Evolutionary conservation across 345 rosid species (phyloP), one percentile per base, ranked within the genome.

Genomic region (Boechera retrofracta): DNA sequence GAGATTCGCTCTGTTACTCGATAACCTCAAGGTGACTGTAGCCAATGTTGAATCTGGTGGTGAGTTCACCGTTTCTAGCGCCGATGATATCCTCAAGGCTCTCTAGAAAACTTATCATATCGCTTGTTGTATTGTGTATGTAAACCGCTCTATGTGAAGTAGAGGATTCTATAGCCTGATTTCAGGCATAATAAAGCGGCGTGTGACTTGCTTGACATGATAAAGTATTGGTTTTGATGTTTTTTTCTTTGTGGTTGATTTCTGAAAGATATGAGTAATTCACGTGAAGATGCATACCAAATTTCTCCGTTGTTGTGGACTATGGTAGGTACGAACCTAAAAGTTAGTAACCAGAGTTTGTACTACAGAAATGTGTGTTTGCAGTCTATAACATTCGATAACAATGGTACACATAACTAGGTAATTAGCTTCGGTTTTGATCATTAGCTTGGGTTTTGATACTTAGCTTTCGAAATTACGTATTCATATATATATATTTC

Each of bases 11-110:
- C 87, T 95, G 41, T 75, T 92, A 78, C 81, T 92, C 0, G 99
- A 92, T 55, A 86, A 95, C 86, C 97, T 95, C 69, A 88, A 88
- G 81, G 98, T 95, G 80, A 87, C 85, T 84, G 99, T 79, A 1
- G 98, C 99, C 33, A 95, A 95, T 48, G 73, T 95, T 10, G 99
- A 95, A 82, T 65, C 94, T 10, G 98, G 96, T 28, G 99, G 99
- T 28, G 96, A 91, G 28, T 95, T 95, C 72, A 91, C 98, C 0
- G 89, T 95, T 55, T 95, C 99, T 54, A 79, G 99, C 32, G 98
- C 89, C 0, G 98, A 92, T 4, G 97, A 95, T 47, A 91, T 95
- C 82, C 81, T 95, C 61, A 82, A 88, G 81, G 89, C 91, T 45
- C 89, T 95, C 35, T 94, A 78, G 82, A 51, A 28, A 26, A 15